phyloP scores from a whole-genome alignment of 2,329 filamentous ascomycete species.

The Botryotinia convoluta region DNA sequence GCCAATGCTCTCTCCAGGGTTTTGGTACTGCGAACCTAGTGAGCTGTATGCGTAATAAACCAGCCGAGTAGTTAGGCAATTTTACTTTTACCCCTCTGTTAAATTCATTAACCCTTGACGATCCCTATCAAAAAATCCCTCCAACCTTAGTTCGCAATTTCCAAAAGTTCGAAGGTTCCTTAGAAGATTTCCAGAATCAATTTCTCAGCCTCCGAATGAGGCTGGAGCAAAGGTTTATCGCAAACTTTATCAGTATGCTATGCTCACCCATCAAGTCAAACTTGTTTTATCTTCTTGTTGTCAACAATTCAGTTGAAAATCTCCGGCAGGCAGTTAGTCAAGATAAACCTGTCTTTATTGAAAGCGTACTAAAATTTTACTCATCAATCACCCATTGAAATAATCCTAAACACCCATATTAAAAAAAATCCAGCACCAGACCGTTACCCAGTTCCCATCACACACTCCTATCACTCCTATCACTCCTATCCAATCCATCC shows the following conservation, averaged over 20 bases:
- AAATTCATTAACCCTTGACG: neutral
- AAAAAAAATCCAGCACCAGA: neutral
- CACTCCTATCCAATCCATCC: conserved; percentile 1
- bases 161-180: neutral
- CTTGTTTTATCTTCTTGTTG: neutral
- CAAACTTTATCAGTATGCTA: conserved; percentile 5
- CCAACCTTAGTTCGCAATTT: conserved; percentile 1
- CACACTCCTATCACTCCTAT: neutral
- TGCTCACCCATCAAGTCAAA: conserved; percentile 1
- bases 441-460: neutral
- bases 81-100: conserved; percentile 7
- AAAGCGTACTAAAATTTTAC: neutral
- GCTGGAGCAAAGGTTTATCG: conserved; percentile 7
- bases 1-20: conserved; percentile 11
- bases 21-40: conserved; percentile 4
- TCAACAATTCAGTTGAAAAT: neutral
- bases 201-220: conserved; percentile 15
- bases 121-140: neutral
- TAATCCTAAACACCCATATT: neutral
- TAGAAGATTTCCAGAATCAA: neutral
- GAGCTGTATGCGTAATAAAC: neutral
- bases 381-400: neutral
- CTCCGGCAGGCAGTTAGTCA: neutral
- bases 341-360: neutral
- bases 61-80: neutral